Evolutionary conservation across 2,329 filamentous ascomycete species (phyloP).

Genomic region (Neopestalotiopsis clavispora): DNA sequence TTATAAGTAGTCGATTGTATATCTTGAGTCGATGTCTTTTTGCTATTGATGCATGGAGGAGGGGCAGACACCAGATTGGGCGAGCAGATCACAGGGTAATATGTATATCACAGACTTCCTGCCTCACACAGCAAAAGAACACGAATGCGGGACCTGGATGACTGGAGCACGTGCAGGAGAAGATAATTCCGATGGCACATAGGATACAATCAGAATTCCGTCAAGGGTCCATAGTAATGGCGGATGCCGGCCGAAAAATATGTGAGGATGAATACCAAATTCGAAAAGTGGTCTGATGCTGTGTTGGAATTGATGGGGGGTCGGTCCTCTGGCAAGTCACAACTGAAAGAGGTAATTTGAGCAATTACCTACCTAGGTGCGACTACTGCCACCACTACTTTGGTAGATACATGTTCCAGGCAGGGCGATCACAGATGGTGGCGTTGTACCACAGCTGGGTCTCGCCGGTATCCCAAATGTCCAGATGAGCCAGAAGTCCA

Average conservation of each 20-base stretch:
- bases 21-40: not conserved
- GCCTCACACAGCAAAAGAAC: not conserved
- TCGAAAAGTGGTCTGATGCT: constrained; percentile 7
- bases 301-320: not conserved
- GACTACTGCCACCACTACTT: not conserved
- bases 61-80: constrained; percentile 2
- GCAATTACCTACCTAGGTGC: not conserved
- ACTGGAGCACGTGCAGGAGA: constrained; percentile 2
- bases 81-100: not conserved
- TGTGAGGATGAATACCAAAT: constrained; percentile 4
- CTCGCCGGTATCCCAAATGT: not conserved
- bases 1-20: not conserved
- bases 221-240: constrained; percentile 7
- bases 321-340: not conserved
- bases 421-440: not conserved
- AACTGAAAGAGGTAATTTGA: constrained; percentile 6
- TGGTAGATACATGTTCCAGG: not conserved
- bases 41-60: not conserved
- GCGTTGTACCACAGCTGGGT: not conserved
- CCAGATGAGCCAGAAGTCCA: not conserved
- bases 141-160: not conserved
- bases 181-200: constrained; percentile 1
- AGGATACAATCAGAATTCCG: not conserved
- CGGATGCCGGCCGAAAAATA: constrained; percentile 10
- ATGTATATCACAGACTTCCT: not conserved